These are phyloP conservation scores for Stachybotrys chartarum DNA, from an alignment of 2,329 filamentous ascomycete genomes.

Conservation along the genomic window DNA sequence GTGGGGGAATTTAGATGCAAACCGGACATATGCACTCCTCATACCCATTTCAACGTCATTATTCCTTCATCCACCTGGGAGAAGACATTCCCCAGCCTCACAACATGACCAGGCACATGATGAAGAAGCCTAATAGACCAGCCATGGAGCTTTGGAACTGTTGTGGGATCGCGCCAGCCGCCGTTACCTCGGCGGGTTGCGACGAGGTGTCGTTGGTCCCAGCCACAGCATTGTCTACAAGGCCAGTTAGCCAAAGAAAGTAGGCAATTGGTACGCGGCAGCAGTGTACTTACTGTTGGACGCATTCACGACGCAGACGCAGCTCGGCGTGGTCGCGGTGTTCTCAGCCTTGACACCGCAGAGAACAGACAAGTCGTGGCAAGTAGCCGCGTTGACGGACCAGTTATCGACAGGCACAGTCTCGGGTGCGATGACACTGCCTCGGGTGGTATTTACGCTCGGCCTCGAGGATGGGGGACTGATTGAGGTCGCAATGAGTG, in stretches of 20 bases:
- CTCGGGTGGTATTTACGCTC: background rate
- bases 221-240: constrained; percentile 1
- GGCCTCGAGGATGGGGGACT: background rate
- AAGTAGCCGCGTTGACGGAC: background rate
- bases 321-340: background rate
- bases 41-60: background rate
- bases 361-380: background rate
- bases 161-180: constrained; percentile 23
- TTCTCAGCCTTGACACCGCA: background rate
- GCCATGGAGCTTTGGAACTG: constrained; percentile 25
- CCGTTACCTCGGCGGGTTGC: constrained; percentile 18
- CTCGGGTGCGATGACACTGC: background rate
- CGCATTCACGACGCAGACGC: background rate
- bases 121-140: constrained; percentile 28
- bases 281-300: background rate
- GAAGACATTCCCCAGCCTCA: constrained; percentile 4
- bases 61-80: background rate
- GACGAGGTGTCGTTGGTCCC: constrained; percentile 18
- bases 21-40: background rate
- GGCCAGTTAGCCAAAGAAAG: background rate
- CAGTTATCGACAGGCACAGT: background rate
- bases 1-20: background rate
- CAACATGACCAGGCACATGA: constrained; percentile 26
- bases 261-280: background rate
- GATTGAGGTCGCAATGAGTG: background rate